A percentile compares a stretch with the other conserved stretches of the same genome.
These are phyloP conservation scores for Helianthus tuberosus DNA, from an alignment of 129 eudicot genomes.

Conservation along the genomic window DNA sequence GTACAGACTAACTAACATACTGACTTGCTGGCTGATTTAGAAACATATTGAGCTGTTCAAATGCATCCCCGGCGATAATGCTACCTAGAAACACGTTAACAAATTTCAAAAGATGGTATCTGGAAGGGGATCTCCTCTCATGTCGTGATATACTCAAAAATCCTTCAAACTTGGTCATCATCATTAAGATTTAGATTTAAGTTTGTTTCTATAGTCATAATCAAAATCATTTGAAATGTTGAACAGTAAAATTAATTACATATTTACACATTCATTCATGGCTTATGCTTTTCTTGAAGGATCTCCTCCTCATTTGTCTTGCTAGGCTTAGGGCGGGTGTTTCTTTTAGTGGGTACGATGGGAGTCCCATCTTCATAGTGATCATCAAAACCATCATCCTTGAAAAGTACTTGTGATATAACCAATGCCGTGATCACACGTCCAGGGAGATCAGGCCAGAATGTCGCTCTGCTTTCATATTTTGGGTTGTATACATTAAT, in stretches of 20 bases:
- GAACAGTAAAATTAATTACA: not conserved
- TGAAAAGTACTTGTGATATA: conserved; percentile 76
- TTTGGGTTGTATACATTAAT: conserved; percentile 94
- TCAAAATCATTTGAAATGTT: too few species aligned
- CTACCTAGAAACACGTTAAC: conserved; percentile 89
- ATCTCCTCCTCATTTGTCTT: conserved; percentile 44
- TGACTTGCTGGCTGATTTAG: conserved; percentile 67
- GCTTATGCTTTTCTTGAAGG: conserved; percentile 32
- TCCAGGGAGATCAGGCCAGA: conserved; percentile 96
- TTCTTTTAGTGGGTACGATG: conserved; percentile 71
- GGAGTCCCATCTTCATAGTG: conserved; percentile 36
- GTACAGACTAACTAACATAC: too few species aligned
- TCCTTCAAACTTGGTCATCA: conserved; percentile 95
- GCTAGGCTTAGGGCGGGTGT: conserved; percentile 54
- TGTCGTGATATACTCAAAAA: conserved; percentile 66
- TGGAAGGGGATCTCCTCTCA: conserved; percentile 82
- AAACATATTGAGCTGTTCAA: conserved; percentile 76
- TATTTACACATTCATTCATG: conserved; percentile 23
- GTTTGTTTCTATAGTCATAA: too few species aligned
- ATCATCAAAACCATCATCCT: conserved; percentile 46
- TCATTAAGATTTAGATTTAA: conserved; percentile 42
- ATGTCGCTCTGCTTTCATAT: conserved; percentile 93
- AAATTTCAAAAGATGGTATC: conserved; percentile 80
- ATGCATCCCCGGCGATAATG: conserved; percentile 76
- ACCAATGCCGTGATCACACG: conserved; percentile 72